A percentile compares a stretch with the other conserved stretches of the same genome.
These are phyloP conservation scores for Bjerkandera adusta DNA, from an alignment of 1,284 basidiomycete species.

Conservation along the genomic window DNA sequence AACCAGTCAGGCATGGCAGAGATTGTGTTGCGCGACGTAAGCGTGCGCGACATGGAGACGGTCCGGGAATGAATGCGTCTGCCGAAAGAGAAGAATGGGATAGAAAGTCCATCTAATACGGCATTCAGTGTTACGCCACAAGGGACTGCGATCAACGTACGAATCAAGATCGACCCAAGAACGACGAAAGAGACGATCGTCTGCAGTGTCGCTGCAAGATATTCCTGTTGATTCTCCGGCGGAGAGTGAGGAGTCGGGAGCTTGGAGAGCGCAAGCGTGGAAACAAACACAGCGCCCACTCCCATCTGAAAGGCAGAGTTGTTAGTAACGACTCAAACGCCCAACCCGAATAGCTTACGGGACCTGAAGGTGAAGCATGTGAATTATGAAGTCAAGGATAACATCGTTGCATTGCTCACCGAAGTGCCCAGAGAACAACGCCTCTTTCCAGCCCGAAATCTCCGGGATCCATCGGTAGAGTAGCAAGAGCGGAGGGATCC, in stretches of 20 bases:
- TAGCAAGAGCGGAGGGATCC: conserved; percentile 73
- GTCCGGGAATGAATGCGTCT: conserved; percentile 65
- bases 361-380: conserved; percentile 36
- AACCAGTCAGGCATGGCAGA: conserved; percentile 52
- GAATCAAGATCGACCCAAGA: conserved; percentile 78
- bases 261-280: conserved; percentile 69
- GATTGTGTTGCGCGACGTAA: conserved; percentile 24
- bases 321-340: conserved; percentile 2
- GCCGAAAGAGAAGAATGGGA: conserved; percentile 81
- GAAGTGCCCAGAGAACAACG: conserved; percentile 86
- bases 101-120: conserved; percentile 76
- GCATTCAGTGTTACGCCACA: not conserved
- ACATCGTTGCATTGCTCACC: too few species aligned
- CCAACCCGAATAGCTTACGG: conserved; percentile 37
- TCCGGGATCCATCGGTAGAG: conserved; percentile 86
- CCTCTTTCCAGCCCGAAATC: conserved; percentile 75
- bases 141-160: conserved; percentile 40
- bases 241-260: conserved; percentile 59
- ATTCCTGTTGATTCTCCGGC: conserved; percentile 65
- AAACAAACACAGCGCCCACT: conserved; percentile 84
- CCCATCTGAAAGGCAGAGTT: conserved; percentile 52
- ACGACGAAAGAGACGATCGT: conserved; percentile 86
- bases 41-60: conserved; percentile 30
- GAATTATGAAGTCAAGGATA: not conserved
- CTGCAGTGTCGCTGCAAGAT: conserved; percentile 67